A percentile compares a stretch with the other conserved stretches of the same genome.
phyloP scores from a whole-genome alignment of 495 filamentous ascomycete genomes.

The Talaromyces trachyspermus region DNA sequence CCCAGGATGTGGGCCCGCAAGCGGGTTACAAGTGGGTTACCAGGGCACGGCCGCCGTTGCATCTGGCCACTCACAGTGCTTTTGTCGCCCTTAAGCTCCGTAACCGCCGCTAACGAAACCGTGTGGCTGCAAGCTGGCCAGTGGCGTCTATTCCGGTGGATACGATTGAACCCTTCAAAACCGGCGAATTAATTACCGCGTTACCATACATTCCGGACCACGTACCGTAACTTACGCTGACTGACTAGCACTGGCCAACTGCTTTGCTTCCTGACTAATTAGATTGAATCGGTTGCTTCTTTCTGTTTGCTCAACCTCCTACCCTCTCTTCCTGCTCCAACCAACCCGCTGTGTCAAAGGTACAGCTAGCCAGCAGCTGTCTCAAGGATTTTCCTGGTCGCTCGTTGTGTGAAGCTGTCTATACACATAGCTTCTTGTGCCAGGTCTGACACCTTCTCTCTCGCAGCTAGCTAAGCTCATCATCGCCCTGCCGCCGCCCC shows the following conservation, averaged over 20 bases:
- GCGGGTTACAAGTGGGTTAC: not conserved
- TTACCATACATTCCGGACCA: not conserved
- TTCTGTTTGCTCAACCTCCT: no score
- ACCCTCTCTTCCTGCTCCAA: no score
- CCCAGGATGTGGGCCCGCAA: no score
- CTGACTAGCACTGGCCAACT: no score
- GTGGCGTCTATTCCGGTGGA: not conserved
- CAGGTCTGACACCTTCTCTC: no score
- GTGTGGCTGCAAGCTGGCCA: not conserved
- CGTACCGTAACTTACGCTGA: no score
- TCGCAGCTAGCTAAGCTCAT: no score
- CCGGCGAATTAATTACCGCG: no score
- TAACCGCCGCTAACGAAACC: not conserved
- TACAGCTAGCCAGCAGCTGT: not conserved
- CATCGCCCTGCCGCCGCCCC: not conserved
- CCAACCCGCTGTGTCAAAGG: not conserved
- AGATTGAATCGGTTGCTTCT: no score
- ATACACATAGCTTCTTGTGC: not conserved
- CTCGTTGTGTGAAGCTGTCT: not conserved
- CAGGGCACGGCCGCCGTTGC: not conserved
- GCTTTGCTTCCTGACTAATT: no score
- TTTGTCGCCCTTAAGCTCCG: not conserved
- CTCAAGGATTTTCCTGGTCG: not conserved
- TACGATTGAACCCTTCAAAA: constrained; percentile 1
- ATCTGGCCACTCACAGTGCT: constrained; percentile 1